phyloP scores from a whole-genome alignment of 192 early-diverging fungal species.

The Linnemannia zychae region DNA sequence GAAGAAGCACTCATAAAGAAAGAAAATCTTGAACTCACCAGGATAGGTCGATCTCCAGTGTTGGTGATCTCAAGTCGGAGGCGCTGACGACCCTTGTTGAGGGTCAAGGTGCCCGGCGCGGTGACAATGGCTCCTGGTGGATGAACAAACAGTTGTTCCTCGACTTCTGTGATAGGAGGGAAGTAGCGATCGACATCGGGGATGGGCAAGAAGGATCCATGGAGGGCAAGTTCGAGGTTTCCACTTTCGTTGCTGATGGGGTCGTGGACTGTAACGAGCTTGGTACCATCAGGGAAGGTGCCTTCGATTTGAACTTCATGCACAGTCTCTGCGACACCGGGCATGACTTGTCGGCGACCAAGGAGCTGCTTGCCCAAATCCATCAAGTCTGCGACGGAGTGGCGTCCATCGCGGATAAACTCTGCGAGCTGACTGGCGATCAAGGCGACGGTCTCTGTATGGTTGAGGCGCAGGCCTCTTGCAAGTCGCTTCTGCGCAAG shows the following conservation, averaged over 20 bases:
- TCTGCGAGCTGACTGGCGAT: slow-evolving; percentile 90
- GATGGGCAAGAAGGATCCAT: slow-evolving; percentile 89
- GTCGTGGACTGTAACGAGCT: slow-evolving; percentile 93
- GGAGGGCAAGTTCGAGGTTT: slow-evolving; percentile 85
- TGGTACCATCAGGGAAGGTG: slow-evolving; percentile 94
- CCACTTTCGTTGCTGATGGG: slow-evolving; percentile 90
- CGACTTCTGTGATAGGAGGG: slow-evolving; percentile 54
- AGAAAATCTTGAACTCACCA: slow-evolving; percentile 61
- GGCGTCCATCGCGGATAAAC: slow-evolving; percentile 89
- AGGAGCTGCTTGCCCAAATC: slow-evolving; percentile 88
- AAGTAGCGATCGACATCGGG: slow-evolving; percentile 71
- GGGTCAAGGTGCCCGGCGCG: slow-evolving; percentile 73
- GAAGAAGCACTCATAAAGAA: not conserved
- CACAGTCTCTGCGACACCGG: slow-evolving; percentile 76
- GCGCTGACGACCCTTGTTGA: slow-evolving; percentile 85
- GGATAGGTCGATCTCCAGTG: slow-evolving; percentile 93
- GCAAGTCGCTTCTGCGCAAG: slow-evolving; percentile 93
- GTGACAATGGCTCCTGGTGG: slow-evolving; percentile 79
- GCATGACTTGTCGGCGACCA: slow-evolving; percentile 86
- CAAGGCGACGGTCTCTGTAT: slow-evolving; percentile 89
- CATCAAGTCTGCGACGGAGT: slow-evolving; percentile 92
- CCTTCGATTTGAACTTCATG: slow-evolving; percentile 93
- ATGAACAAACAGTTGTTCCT: slow-evolving; percentile 20
- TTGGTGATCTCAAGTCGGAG: slow-evolving; percentile 85
- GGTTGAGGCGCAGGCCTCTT: slow-evolving; percentile 90